Evolutionary conservation across 371 early-diverging fungal species (phyloP), one percentile per base, ranked within the genome.

Genomic region (Syncephalastrum monosporum): DNA sequence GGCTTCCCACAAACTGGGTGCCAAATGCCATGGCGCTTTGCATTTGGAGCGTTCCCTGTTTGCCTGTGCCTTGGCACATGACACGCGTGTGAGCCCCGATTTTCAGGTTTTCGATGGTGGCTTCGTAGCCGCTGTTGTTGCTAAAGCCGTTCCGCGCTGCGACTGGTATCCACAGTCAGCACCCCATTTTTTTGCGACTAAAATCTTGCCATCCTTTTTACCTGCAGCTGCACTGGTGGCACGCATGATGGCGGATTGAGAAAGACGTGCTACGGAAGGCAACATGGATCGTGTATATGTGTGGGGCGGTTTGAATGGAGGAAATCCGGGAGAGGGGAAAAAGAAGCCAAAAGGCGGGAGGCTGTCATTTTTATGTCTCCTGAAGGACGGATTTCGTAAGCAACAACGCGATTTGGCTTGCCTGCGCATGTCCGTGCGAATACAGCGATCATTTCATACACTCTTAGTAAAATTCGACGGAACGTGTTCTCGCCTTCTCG

Each of bases 21-120:
- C 99, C 99, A 71, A 98, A 99, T 61, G 88, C 95, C 67, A 98
- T 91, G 27, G 98, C 96, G 79, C 97, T 95, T 74, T 91, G 84
- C 56, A 97, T 92, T 82, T 99, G 99, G 87, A 98, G 97, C 41
- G 98, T 97, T 50, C 98, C 99, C 97, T 97, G 97, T 82, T 98
- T 98, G 61, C 99, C 99, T 27, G 99, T 99, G 58, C 99, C 98
- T 77, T 99, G 99, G 77, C 94, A 95, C 68, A 99, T 93, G 57
- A 98, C 96, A 66, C 87, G 89, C 55, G 99, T 97, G 78, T 96
- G 73, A 81, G 91, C 91, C 81, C 85, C 88, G 74, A 99, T 90
- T 69, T 80, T 60, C 86, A 99, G 83, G 86, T 98, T 98, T 73
- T 84, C 84, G 57, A 86, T 77, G 49, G 96, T 96, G 55, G 88